Evolutionary conservation across 2,329 filamentous ascomycete species (phyloP).

Genomic region (Hypocreales sp.): DNA sequence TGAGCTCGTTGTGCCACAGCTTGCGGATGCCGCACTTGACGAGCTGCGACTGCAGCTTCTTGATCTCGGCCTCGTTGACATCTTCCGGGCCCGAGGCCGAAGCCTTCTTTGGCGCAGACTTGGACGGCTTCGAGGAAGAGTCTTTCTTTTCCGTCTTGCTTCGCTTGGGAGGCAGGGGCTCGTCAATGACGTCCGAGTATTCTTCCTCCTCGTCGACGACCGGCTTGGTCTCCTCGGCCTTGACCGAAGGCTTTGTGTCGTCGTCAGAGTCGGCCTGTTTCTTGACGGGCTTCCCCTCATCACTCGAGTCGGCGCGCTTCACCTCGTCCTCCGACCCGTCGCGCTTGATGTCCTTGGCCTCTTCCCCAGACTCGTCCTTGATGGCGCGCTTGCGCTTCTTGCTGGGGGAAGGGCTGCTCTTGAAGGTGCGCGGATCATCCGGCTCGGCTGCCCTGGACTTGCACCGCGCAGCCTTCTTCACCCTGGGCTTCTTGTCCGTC

Average conservation of each 20-base stretch:
- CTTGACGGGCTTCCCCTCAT: neutral
- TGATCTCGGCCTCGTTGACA: slow-evolving; percentile 66
- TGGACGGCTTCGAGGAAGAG: slow-evolving; percentile 12
- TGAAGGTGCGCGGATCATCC: slow-evolving; percentile 2
- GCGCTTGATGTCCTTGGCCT: slow-evolving; percentile 5
- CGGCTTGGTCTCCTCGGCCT: slow-evolving; percentile 8
- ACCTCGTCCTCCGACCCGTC: slow-evolving; percentile 4
- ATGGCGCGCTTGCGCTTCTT: slow-evolving; percentile 5
- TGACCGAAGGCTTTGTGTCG: slow-evolving; percentile 4
- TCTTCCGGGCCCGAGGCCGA: slow-evolving; percentile 19
- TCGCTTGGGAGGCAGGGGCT: slow-evolving; percentile 42
- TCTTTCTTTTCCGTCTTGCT: slow-evolving; percentile 31
- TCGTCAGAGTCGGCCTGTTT: slow-evolving; percentile 1
- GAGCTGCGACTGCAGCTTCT: slow-evolving; percentile 73
- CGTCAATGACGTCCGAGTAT: slow-evolving; percentile 50
- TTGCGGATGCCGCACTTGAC: slow-evolving; percentile 86
- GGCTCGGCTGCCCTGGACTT: slow-evolving; percentile 5
- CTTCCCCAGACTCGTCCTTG: slow-evolving; percentile 4
- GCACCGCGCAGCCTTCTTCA: slow-evolving; percentile 3
- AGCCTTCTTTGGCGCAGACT: slow-evolving; percentile 14
- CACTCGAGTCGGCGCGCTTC: too few species aligned
- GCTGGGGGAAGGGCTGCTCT: neutral
- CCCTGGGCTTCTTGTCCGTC: slow-evolving; percentile 3
- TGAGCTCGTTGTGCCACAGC: slow-evolving; percentile 77
- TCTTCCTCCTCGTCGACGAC: slow-evolving; percentile 20